Base-by-base conservation (phyloP, 1,284 basidiomycete species). In the Boletus smithii region DNA sequence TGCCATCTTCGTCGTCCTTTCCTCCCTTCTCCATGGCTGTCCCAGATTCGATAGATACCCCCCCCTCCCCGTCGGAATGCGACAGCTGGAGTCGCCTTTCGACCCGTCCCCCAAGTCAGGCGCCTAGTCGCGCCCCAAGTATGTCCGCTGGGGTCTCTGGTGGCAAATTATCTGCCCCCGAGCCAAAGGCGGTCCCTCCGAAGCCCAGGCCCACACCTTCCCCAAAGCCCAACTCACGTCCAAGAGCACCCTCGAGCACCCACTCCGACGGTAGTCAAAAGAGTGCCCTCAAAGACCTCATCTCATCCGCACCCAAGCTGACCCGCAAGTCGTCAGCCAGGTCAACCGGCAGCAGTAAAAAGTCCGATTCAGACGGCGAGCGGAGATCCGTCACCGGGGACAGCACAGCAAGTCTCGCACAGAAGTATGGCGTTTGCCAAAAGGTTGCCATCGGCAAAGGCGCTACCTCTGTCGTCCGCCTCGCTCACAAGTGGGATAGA, bases 401-500 rank as follows among this genome's bases (percentile, higher is more conserved):
- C 45, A 83, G 80, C 54, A 69, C 76, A 4, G 68, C 72, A 33
- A 86, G 83, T 60, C 67, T 93, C 53, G 69, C 87, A 44, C 88
- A 95, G 69, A 98, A 98, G 77, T 99, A 99, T 63, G 95, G 95
- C 29, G 86, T 97, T 5, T 98, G 95, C 70, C 93, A 97, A 71
- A 93, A 94, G 71, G 83, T 94, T 14, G 93, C 95, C 8, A 97
- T 99, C 58, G 95, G 95, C 40, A 97, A 95, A 69, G 95, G 95
- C 30, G 97, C 95, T 10, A 99, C 95, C 5, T 94, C 91, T 29
- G 93, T 98, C 46, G 97, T 99, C 33, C 79, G 92, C 35, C 79
- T 99, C 3, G 97, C 95, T 30, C 95, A 99, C 74, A 98, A 98
- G 73, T 98, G 95, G 95, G 95, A 99, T 69, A 79, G 95, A 51